Evolutionary conservation across 2,329 filamentous ascomycete genomes (phyloP).

Genomic region (Pseudodiploospora longispora): DNA sequence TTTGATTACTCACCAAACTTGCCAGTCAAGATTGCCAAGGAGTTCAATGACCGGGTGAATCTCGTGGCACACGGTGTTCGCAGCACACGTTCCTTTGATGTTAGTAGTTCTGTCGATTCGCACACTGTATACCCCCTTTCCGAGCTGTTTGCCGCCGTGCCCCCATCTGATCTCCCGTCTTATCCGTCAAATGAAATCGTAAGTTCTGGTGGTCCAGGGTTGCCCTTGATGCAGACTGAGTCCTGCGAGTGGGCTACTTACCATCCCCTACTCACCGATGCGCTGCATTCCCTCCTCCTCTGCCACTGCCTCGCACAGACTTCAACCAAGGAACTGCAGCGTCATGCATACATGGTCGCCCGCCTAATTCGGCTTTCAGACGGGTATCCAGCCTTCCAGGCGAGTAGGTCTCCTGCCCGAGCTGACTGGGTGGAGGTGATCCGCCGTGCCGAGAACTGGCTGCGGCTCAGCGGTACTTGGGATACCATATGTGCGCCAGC

Average conservation of each 20-base stretch:
- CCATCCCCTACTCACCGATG: slow-evolving; percentile 72
- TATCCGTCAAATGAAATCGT: slow-evolving; percentile 47
- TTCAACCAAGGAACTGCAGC: slow-evolving; percentile 65
- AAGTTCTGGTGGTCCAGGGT: slow-evolving; percentile 15
- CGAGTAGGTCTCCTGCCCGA: slow-evolving; percentile 61
- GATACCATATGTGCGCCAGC: slow-evolving; percentile 60
- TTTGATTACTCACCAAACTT: slow-evolving; percentile 74
- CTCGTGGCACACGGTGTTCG: slow-evolving; percentile 41
- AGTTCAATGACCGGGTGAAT: slow-evolving; percentile 50
- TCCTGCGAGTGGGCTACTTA: slow-evolving; percentile 49
- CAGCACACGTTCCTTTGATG: slow-evolving; percentile 29
- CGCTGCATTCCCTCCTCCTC: slow-evolving; percentile 68
- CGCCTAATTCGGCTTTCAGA: slow-evolving; percentile 66
- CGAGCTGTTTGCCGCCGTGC: slow-evolving; percentile 62
- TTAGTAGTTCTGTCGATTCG: slow-evolving; percentile 15
- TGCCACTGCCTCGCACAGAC: slow-evolving; percentile 76
- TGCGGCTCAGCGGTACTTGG: slow-evolving; percentile 58
- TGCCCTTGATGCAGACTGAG: slow-evolving; percentile 23
- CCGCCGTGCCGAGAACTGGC: slow-evolving; percentile 59
- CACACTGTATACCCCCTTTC: slow-evolving; percentile 41
- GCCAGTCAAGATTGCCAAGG: slow-evolving; percentile 49
- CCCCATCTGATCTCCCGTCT: slow-evolving; percentile 57
- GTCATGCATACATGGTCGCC: slow-evolving; percentile 75
- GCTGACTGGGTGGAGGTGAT: slow-evolving; percentile 76
- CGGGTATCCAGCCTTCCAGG: slow-evolving; percentile 73